Conservation (phyloP, 2,329 filamentous ascomycete genomes). For the Ploettnerulaceae sp. region DNA sequence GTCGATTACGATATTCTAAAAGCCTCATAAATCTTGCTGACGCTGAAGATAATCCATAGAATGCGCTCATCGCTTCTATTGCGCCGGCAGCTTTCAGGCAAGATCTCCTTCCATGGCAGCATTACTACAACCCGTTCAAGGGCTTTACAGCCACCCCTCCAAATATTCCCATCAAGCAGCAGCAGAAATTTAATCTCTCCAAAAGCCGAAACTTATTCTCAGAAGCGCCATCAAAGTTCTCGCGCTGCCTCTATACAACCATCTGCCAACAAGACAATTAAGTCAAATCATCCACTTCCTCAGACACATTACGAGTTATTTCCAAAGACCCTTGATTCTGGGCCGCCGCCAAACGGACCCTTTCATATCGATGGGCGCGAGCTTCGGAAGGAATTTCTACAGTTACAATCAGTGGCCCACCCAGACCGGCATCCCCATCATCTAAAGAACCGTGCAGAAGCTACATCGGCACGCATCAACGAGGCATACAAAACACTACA, state of each 20-base stretch:
- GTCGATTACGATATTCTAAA: too few relatives aligned
- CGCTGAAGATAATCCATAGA: too few relatives aligned
- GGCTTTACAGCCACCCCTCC: not conserved
- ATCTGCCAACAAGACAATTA: not conserved
- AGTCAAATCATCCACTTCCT: constrained; percentile 10
- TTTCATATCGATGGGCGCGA: constrained; percentile 68
- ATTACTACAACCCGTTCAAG: not conserved
- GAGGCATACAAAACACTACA: constrained; percentile 83
- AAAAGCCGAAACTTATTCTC: not conserved
- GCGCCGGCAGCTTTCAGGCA: not conserved
- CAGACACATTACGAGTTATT: constrained; percentile 83
- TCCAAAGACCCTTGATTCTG: constrained; percentile 67
- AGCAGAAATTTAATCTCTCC: not conserved
- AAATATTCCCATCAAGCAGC: not conserved
- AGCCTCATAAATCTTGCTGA: too few relatives aligned
- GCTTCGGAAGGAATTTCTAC: constrained; percentile 80
- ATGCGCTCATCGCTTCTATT: constrained; percentile 5
- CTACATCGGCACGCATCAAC: constrained; percentile 78
- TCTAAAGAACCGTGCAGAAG: constrained; percentile 62
- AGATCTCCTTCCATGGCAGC: not conserved
- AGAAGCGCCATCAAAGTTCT: constrained; percentile 3
- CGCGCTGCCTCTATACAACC: not conserved
- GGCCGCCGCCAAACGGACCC: constrained; percentile 70
- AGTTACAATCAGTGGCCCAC: constrained; percentile 72
- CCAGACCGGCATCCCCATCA: constrained; percentile 54